Conservation (phyloP, 768 basidiomycete species). For the Xanthoconium stramineum region DNA sequence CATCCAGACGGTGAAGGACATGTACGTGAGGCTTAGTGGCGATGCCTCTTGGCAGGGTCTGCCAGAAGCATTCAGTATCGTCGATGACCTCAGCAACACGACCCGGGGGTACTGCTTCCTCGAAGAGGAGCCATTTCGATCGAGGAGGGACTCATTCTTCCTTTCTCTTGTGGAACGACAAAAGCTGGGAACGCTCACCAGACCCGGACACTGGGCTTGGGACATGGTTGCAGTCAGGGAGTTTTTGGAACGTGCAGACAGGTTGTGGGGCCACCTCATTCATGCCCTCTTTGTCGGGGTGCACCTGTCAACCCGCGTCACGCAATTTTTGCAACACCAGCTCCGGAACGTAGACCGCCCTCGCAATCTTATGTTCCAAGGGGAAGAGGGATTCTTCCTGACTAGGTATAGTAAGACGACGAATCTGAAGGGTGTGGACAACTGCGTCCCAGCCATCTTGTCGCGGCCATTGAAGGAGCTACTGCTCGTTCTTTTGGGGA, state of each 20-base stretch:
- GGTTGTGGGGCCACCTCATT: neutral
- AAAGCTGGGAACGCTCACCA: neutral
- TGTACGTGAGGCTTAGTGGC: neutral
- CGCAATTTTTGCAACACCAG: conserved; percentile 6
- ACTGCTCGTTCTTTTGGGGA: neutral
- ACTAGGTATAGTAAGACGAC: neutral
- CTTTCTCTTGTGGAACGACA: neutral
- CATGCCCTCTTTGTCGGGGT: neutral
- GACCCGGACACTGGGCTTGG: neutral
- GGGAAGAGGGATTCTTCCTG: neutral
- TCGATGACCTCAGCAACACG: neutral
- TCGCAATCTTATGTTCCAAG: neutral
- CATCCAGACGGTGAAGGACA: neutral
- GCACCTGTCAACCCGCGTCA: neutral
- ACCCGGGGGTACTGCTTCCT: neutral
- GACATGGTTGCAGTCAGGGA: neutral
- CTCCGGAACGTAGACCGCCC: conserved; percentile 1
- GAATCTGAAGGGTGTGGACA: neutral
- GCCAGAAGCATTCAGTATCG: neutral
- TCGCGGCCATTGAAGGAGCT: neutral
- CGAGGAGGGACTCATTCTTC: neutral
- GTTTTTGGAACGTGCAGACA: neutral
- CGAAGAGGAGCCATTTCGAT: neutral
- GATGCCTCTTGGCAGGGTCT: neutral
- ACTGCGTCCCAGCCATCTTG: neutral